Conservation (phyloP, 495 filamentous ascomycete species). For the Trichoderma orchidacearum region DNA sequence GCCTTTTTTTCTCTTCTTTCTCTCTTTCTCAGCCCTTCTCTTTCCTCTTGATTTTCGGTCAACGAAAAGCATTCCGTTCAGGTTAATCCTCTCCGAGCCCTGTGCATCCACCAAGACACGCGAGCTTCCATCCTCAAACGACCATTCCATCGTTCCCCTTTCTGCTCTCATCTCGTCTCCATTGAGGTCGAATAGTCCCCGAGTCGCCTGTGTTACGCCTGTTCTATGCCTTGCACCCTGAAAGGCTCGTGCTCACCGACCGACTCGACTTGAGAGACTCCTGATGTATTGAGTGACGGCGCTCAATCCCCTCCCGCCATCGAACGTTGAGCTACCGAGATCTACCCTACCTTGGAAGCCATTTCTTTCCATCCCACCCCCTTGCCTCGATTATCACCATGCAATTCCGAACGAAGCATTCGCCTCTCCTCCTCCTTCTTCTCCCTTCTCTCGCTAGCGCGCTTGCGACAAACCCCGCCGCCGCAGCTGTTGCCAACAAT, state of each 20-base stretch:
- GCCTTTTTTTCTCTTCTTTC: background rate
- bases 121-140: background rate
- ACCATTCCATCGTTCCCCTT: background rate
- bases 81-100: background rate
- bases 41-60: background rate
- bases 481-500: constrained; percentile 3
- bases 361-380: background rate
- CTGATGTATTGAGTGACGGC: background rate
- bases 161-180: background rate
- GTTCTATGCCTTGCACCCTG: background rate
- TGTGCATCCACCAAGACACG: background rate
- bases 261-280: background rate
- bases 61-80: background rate
- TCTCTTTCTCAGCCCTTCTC: background rate
- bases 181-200: background rate
- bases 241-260: background rate
- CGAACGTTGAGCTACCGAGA: background rate
- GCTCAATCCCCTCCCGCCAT: no score
- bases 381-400: constrained; percentile 19
- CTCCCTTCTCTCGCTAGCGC: constrained; percentile 27
- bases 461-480: constrained; percentile 11
- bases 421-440: constrained; percentile 29
- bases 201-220: background rate
- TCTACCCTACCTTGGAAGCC: background rate
- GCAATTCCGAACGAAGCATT: constrained; percentile 23